Evolutionary conservation across 371 early-diverging fungal species (phyloP).

Genomic region (Basidiobolus heterosporus): DNA sequence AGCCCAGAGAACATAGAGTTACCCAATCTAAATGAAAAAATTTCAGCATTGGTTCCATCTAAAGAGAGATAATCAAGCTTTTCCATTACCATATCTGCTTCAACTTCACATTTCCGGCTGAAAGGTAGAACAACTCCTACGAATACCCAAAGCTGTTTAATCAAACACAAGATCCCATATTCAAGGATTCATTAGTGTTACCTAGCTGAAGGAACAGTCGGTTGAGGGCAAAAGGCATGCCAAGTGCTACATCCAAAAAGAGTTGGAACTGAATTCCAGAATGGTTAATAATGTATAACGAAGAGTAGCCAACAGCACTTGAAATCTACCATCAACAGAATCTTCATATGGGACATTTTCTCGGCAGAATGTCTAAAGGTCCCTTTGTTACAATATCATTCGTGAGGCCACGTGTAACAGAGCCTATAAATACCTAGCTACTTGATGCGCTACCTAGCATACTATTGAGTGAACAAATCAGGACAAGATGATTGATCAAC

Average conservation of each 20-base stretch:
- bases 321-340: slow-evolving; percentile 21
- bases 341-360: slow-evolving; percentile 55
- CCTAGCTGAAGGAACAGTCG: slow-evolving; percentile 14
- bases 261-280: slow-evolving; percentile 17
- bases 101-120: slow-evolving; percentile 73
- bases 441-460: slow-evolving; percentile 51
- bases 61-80: neutral
- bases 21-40: neutral
- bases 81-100: slow-evolving; percentile 65
- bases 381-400: neutral
- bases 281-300: slow-evolving; percentile 17
- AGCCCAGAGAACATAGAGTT: neutral
- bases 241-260: slow-evolving; percentile 9
- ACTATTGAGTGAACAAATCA: neutral
- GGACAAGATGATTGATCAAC: slow-evolving; percentile 2
- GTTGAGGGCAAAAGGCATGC: slow-evolving; percentile 7
- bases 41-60: neutral
- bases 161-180: neutral
- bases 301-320: neutral
- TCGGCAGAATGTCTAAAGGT: slow-evolving; percentile 30
- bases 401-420: neutral
- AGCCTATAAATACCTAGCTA: slow-evolving; percentile 39
- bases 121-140: slow-evolving; percentile 62
- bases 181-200: neutral
- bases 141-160: slow-evolving; percentile 6